Conservation (phyloP, 768 basidiomycete genomes). For the Tulasnella sp. region DNA sequence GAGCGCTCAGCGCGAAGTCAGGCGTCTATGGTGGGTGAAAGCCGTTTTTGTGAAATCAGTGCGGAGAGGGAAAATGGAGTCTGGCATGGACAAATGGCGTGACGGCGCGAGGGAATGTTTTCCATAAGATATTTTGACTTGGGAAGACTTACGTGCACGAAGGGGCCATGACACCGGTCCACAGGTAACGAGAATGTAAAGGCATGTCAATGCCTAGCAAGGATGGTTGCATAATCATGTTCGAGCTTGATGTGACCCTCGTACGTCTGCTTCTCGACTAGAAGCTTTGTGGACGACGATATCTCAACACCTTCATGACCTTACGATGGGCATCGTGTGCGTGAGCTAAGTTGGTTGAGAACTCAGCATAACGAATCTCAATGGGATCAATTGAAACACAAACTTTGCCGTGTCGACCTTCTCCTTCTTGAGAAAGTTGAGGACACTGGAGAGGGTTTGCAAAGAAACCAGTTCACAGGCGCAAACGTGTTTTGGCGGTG, state of each 20-base stretch:
- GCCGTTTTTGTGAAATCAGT: too few relatives aligned
- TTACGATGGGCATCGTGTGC: conserved; percentile 82
- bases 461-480: conserved; percentile 91
- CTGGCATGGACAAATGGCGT: too few relatives aligned
- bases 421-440: conserved; percentile 86
- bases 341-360: conserved; percentile 50
- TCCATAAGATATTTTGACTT: too few relatives aligned
- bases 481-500: conserved; percentile 98
- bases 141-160: conserved; percentile 68
- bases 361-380: background rate
- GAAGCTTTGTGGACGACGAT: conserved; percentile 76
- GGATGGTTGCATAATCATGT: conserved; percentile 92
- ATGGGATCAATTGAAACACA: conserved; percentile 3
- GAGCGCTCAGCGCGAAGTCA: too few relatives aligned
- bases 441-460: conserved; percentile 85
- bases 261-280: conserved; percentile 56
- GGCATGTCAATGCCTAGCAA: conserved; percentile 97
- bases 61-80: too few relatives aligned
- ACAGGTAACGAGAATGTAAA: conserved; percentile 98
- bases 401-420: conserved; percentile 90
- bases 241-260: conserved; percentile 91
- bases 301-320: conserved; percentile 92
- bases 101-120: too few relatives aligned
- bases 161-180: conserved; percentile 98
- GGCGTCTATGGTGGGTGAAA: too few relatives aligned